Evolutionary conservation across 2,329 filamentous ascomycete species (phyloP), one percentile per base, ranked within the genome.

Genomic region (Xylariaceae sp.): DNA sequence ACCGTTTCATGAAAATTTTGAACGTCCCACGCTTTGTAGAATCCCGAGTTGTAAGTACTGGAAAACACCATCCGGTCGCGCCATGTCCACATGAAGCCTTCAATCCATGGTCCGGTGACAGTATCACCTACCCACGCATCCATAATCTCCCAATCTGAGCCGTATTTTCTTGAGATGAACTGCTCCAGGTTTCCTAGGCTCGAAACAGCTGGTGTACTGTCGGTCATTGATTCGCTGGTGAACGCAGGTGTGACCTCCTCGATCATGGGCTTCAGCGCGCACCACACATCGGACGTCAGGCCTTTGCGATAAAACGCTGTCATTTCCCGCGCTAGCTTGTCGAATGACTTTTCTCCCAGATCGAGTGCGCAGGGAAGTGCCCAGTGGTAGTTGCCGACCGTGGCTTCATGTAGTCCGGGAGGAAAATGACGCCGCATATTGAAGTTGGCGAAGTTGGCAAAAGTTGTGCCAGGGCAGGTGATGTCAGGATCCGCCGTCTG

Each of bases 161-260:
- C 37, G 29, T 39, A 39, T 28, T 19, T 28, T 16, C 9, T 12
- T 11, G 17, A 12, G 16, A 39, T 26, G 16, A 22, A 30, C 1
- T 2, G 26, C 16, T 32, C 18, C 4, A 24, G 9, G 37, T 33
- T 39, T 8, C 37, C 37, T 16, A 39, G 28, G 28, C 37, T 39
- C 37, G 37, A 33, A 2, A 39, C 28, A 8, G 37, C 37, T 11
- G 28, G 37, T 28, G 37, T 39, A 16, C 24, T 39, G 37, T 38
- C 28, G 26, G 16, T 17, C 26, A 33, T 19, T 15, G 17, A 16
- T 11, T 11, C 22, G 15, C 15, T 28, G 26, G 15, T 7, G 13
- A 30, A 13, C 19, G 18, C 24, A 15, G 37, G 37, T 15, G 13
- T 12, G 24, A 38, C 11, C 37, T 30, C 28, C 4, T 24, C 37